phyloP scores from a whole-genome alignment of 78 protist genomes.

The Dictyostelium intermedium region DNA sequence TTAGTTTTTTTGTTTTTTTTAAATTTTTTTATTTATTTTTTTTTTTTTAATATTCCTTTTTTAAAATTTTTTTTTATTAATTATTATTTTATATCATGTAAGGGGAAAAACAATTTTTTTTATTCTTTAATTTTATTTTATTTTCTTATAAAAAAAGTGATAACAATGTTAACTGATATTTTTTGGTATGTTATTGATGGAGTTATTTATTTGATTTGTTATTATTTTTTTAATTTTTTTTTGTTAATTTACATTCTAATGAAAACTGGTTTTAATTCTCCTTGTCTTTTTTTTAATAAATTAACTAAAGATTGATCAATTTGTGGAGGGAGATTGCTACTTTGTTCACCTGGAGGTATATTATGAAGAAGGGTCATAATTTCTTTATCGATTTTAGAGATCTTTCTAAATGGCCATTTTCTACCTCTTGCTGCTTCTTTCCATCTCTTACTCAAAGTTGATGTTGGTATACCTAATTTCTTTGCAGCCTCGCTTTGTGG shows the following conservation, averaged over 20 bases:
- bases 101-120: no score
- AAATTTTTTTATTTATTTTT: no score
- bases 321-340: constrained; percentile 6
- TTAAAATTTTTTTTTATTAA: no score
- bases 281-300: constrained; percentile 68
- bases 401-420: constrained; percentile 84
- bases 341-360: constrained; percentile 63
- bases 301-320: constrained; percentile 37
- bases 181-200: no score
- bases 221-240: not conserved
- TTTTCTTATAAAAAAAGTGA: no score
- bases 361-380: constrained; percentile 84
- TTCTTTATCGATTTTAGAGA: constrained; percentile 82
- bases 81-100: no score
- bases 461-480: constrained; percentile 80
- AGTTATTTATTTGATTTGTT: not conserved
- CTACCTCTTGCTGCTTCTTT: constrained; percentile 85
- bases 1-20: no score
- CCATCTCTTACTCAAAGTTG: constrained; percentile 86
- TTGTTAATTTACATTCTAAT: constrained; percentile 48
- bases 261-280: constrained; percentile 62
- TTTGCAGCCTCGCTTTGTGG: constrained; percentile 86
- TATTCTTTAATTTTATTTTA: no score
- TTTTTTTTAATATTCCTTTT: no score
- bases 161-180: no score